A percentile compares a stretch with the other conserved stretches of the same genome.
Conservation (phyloP, 768 basidiomycete species). For the Neoboletus brunneissimus region DNA sequence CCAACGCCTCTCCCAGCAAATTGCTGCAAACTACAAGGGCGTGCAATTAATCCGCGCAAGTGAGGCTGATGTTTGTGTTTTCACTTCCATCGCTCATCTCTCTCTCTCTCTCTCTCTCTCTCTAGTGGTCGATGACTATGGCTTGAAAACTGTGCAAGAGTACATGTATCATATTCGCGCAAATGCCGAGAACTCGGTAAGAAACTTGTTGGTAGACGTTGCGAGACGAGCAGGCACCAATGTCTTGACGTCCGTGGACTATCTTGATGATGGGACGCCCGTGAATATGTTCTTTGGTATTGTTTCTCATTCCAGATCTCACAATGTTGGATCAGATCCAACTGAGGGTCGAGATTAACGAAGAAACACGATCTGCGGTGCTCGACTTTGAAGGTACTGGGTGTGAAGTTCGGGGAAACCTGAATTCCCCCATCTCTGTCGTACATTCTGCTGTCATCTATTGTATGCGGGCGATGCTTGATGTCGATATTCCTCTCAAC, state of each 20-base stretch:
- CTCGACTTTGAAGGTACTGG: slow-evolving; percentile 87
- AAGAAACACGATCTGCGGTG: slow-evolving; percentile 68
- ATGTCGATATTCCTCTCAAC: slow-evolving; percentile 87
- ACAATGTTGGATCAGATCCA: slow-evolving; percentile 49
- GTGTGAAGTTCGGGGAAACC: slow-evolving; percentile 78
- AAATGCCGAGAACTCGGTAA: slow-evolving; percentile 86
- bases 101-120: slow-evolving; percentile 1
- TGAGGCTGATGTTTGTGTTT: slow-evolving; percentile 33
- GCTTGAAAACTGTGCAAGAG: slow-evolving; percentile 81
- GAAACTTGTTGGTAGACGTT: slow-evolving; percentile 75
- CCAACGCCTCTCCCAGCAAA: slow-evolving; percentile 55
- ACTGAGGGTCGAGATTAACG: slow-evolving; percentile 75
- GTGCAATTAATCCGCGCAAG: slow-evolving; percentile 79
- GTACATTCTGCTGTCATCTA: slow-evolving; percentile 88
- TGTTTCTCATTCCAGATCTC: not conserved
- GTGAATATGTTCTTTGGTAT: slow-evolving; percentile 38
- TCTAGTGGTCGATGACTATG: slow-evolving; percentile 82
- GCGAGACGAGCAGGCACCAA: slow-evolving; percentile 65
- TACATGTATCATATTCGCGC: slow-evolving; percentile 90
- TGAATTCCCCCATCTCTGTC: slow-evolving; percentile 83
- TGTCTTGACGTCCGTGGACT: slow-evolving; percentile 69
- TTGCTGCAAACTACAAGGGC: slow-evolving; percentile 92
- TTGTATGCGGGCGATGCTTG: slow-evolving; percentile 84
- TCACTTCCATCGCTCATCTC: slow-evolving; percentile 8
- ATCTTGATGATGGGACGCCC: slow-evolving; percentile 85